Evolutionary conservation across 805 yeast genomes (phyloP), one percentile per base, ranked within the genome.

Genomic region (Sungouiozyma ichnusensis): DNA sequence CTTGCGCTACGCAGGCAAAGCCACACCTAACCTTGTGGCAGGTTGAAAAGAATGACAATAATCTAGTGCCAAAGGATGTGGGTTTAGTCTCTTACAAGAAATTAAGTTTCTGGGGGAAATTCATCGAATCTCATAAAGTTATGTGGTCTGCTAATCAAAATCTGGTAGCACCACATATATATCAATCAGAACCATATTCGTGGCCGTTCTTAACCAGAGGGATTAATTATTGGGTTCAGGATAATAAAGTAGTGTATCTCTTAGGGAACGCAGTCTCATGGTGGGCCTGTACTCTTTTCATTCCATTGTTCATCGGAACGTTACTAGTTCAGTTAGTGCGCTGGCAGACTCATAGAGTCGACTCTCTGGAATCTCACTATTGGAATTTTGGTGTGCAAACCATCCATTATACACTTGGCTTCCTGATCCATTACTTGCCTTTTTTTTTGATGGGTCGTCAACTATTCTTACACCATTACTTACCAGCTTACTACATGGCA

Each of bases 401-500:
- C 20, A 64, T 79, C 43, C 74, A 75, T 27, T 84, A 76, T 59
- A 54, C 78, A 34, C 54, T 75, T 7, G 95, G 94, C 36, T 85
- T 87, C 84, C 65, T 60, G 8, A 47, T 81, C 33, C 94, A 85
- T 62, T 81, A 74, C 57, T 58, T 71, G 42, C 94, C 94, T 50
- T 83, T 85, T 41, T 80, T 75, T 64, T 67, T 88, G 44, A 88
- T 88, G 97, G 87, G 79, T 18, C 79, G 97, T 66, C 97, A 88
- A 66, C 65, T 88, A 64, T 88, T 90, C 68, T 69, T 88, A 59
- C 97, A 88, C 63, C 97, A 88, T 64, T 90, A 90, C 63, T 66
- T 92, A 51, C 97, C 96, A 43, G 85, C 97, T 2, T 74, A 85
- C 41, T 92, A 86, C 67, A 92, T 92, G 64, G 92, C 86, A 37